Evolutionary conservation across 176 grass and related monocot genomes (phyloP).

Genomic region (Tillandsia fasciculata): DNA sequence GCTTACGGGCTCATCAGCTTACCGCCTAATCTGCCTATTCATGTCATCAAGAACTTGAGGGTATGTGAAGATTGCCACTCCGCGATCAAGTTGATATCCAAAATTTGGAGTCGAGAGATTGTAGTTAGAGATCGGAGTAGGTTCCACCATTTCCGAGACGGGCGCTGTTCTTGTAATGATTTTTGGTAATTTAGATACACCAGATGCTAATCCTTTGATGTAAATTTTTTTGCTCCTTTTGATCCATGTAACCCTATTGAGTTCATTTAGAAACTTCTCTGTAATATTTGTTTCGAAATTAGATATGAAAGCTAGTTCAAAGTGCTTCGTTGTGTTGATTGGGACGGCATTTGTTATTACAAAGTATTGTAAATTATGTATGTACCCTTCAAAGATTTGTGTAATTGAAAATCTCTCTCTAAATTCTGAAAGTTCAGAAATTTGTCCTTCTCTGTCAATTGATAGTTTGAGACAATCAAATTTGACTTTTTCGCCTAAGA

Average conservation of each 20-base stretch:
- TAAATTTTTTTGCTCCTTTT: background rate
- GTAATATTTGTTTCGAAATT: background rate
- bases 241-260: background rate
- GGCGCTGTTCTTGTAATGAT: slow-evolving; percentile 62
- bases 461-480: too few relatives aligned
- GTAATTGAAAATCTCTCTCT: too few relatives aligned
- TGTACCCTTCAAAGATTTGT: too few relatives aligned
- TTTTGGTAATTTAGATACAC: slow-evolving; percentile 40
- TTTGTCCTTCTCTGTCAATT: too few relatives aligned
- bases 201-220: background rate
- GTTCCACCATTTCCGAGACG: slow-evolving; percentile 65
- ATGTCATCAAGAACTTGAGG: slow-evolving; percentile 63
- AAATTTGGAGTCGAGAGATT: slow-evolving; percentile 47
- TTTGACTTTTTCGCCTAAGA: too few relatives aligned
- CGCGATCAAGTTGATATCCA: slow-evolving; percentile 66
- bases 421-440: too few relatives aligned
- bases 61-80: slow-evolving; percentile 75
- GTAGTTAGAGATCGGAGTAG: slow-evolving; percentile 66
- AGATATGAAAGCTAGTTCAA: background rate
- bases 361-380: too few relatives aligned
- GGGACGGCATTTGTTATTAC: too few relatives aligned
- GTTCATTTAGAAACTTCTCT: background rate
- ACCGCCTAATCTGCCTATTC: slow-evolving; percentile 36
- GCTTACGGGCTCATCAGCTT: slow-evolving; percentile 60
- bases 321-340: too few relatives aligned